Evolutionary conservation across 1,139 yeast genomes (phyloP).

Genomic region (Scheffersomyces insectosa): DNA sequence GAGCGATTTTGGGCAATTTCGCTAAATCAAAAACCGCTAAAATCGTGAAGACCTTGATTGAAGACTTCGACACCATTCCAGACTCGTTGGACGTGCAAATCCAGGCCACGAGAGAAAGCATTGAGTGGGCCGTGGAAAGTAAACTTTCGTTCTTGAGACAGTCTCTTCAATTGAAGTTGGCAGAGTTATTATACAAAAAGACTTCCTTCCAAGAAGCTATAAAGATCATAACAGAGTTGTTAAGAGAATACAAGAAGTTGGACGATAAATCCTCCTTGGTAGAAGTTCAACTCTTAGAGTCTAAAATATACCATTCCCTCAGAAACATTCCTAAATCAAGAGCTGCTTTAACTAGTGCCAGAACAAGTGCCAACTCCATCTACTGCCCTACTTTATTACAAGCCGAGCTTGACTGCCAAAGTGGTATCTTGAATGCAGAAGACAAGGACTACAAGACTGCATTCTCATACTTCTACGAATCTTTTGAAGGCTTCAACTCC

Average conservation of each 20-base stretch:
- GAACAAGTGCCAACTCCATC: constrained; percentile 94
- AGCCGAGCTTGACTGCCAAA: constrained; percentile 93
- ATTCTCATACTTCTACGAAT: constrained; percentile 89
- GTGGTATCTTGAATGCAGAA: constrained; percentile 95
- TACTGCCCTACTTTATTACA: constrained; percentile 94
- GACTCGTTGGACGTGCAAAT: constrained; percentile 73
- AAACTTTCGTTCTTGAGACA: constrained; percentile 90
- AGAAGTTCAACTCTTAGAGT: constrained; percentile 91
- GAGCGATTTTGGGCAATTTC: constrained; percentile 66
- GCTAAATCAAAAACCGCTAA: constrained; percentile 97
- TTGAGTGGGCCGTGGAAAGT: constrained; percentile 83
- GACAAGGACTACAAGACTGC: constrained; percentile 97
- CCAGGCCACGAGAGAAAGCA: constrained; percentile 70
- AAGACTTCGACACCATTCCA: constrained; percentile 70
- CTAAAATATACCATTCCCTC: constrained; percentile 86
- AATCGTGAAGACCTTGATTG: constrained; percentile 75
- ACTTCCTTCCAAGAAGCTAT: constrained; percentile 71
- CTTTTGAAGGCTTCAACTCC: constrained; percentile 81
- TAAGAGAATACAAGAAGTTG: constrained; percentile 84
- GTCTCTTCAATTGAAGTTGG: constrained; percentile 79
- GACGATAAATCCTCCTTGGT: constrained; percentile 95
- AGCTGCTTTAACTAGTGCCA: constrained; percentile 91
- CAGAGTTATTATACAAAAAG: constrained; percentile 70
- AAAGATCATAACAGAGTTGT: constrained; percentile 65
- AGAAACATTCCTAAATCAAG: constrained; percentile 91